Evolutionary conservation across 768 basidiomycete species (phyloP).

Genomic region (Suillus sp.): DNA sequence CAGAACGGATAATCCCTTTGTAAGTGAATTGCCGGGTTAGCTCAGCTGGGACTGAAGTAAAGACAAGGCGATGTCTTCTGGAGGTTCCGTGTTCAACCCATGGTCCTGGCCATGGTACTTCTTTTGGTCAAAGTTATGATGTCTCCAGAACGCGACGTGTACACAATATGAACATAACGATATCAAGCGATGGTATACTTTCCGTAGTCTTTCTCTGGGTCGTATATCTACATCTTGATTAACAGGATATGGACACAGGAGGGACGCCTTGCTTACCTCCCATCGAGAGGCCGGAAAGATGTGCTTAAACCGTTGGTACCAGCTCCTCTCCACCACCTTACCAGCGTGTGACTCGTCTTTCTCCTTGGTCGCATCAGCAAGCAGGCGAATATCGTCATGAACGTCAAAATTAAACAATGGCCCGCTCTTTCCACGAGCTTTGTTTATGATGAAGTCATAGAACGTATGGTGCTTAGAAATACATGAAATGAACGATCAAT

Average conservation of each 20-base stretch:
- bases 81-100: conserved; percentile 49
- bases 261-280: conserved; percentile 73
- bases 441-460: conserved; percentile 98
- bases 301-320: conserved; percentile 95
- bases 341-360: conserved; percentile 99
- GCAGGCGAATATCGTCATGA: conserved; percentile 94
- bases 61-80: conserved; percentile 28
- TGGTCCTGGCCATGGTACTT: conserved; percentile 44
- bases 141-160: neutral
- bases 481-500: conserved; percentile 9
- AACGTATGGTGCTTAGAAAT: conserved; percentile 89
- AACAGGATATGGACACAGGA: conserved; percentile 10
- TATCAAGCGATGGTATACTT: conserved; percentile 78
- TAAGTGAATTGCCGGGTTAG: conserved; percentile 28
- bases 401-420: conserved; percentile 99
- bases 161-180: conserved; percentile 5
- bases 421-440: conserved; percentile 96
- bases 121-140: neutral
- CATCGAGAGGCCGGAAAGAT: conserved; percentile 96
- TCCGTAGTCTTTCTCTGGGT: conserved; percentile 92
- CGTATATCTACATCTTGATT: conserved; percentile 64
- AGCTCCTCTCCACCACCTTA: conserved; percentile 95
- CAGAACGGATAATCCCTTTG: neutral
- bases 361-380: conserved; percentile 93
- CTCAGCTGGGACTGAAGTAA: conserved; percentile 40